A percentile compares a stretch with the other conserved stretches of the same genome.
These are phyloP conservation scores for Mycogone perniciosa DNA, from an alignment of 2,329 filamentous ascomycete species.

Conservation along the genomic window DNA sequence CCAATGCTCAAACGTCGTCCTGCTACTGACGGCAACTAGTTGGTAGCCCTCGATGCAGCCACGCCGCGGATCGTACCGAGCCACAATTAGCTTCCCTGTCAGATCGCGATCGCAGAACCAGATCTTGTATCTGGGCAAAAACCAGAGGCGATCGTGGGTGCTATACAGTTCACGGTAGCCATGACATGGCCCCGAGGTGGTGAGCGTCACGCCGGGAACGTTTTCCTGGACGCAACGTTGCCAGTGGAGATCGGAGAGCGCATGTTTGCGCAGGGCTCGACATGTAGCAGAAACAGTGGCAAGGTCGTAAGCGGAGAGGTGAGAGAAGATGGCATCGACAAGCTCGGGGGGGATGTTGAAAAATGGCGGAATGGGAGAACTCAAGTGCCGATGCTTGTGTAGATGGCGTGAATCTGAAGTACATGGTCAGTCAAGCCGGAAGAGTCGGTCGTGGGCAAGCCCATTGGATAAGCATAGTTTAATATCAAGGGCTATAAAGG, in stretches of 20 bases:
- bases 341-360: slow-evolving; percentile 66
- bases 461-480: too few species aligned
- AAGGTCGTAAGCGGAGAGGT: slow-evolving; percentile 60
- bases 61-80: slow-evolving; percentile 66
- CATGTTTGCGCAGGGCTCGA: slow-evolving; percentile 51
- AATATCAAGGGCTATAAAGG: too few species aligned
- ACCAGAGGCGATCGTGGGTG: slow-evolving; percentile 77
- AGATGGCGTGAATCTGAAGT: too few species aligned
- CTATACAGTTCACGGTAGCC: slow-evolving; percentile 67
- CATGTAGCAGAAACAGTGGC: slow-evolving; percentile 55
- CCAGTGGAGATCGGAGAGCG: slow-evolving; percentile 66
- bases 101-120: slow-evolving; percentile 78
- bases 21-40: slow-evolving; percentile 58
- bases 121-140: slow-evolving; percentile 69
- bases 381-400: background rate
- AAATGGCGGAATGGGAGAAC: slow-evolving; percentile 27
- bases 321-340: slow-evolving; percentile 62
- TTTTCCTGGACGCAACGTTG: slow-evolving; percentile 61
- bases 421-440: too few species aligned
- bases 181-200: slow-evolving; percentile 49
- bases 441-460: too few species aligned
- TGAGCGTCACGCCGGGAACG: slow-evolving; percentile 50
- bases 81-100: slow-evolving; percentile 67
- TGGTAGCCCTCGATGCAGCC: slow-evolving; percentile 77
- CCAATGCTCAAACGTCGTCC: slow-evolving; percentile 56